These are phyloP conservation scores for Hansfordia pulvinata DNA, from an alignment of 2,329 filamentous ascomycete species.

Conservation along the genomic window DNA sequence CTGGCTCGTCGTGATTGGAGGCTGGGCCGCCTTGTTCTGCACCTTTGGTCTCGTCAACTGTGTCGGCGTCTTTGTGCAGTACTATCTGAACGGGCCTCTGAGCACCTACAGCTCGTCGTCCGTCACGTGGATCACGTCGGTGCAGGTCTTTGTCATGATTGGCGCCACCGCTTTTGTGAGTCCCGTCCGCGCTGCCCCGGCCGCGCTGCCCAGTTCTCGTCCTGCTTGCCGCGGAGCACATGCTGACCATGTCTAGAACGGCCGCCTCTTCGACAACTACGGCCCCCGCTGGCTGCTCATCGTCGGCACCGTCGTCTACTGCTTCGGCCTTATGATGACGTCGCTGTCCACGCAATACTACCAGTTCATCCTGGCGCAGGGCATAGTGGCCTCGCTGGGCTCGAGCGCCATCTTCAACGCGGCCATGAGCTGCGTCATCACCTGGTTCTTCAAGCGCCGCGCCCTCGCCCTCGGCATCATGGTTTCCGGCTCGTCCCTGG, in stretches of 20 bases:
- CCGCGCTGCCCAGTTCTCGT: conserved; percentile 12
- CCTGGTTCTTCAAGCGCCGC: conserved; percentile 33
- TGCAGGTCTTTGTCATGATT: conserved; percentile 30
- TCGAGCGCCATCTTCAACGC: conserved; percentile 21
- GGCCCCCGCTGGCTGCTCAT: conserved; percentile 42
- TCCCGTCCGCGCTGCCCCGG: conserved; percentile 1
- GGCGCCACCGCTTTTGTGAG: conserved; percentile 30
- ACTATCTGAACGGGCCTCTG: conserved; percentile 36
- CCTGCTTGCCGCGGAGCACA: conserved; percentile 12
- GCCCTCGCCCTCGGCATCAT: conserved; percentile 32
- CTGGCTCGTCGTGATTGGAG: conserved; percentile 40
- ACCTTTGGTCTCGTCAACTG: conserved; percentile 25
- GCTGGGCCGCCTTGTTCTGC: conserved; percentile 23
- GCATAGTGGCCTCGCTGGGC: conserved; percentile 17
- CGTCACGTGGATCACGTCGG: conserved; percentile 42
- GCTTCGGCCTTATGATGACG: conserved; percentile 49
- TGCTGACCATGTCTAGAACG: conserved; percentile 16
- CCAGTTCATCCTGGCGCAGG: conserved; percentile 25
- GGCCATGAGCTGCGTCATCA: conserved; percentile 20
- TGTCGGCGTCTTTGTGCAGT: conserved; percentile 41
- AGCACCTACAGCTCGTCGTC: conserved; percentile 30
- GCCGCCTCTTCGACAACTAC: conserved; percentile 44
- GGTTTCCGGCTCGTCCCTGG: conserved; percentile 33
- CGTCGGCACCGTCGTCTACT: conserved; percentile 34
- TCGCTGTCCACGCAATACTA: conserved; percentile 28